Conservation (phyloP, 2,329 filamentous ascomycete genomes). For the Claviceps sp. region DNA sequence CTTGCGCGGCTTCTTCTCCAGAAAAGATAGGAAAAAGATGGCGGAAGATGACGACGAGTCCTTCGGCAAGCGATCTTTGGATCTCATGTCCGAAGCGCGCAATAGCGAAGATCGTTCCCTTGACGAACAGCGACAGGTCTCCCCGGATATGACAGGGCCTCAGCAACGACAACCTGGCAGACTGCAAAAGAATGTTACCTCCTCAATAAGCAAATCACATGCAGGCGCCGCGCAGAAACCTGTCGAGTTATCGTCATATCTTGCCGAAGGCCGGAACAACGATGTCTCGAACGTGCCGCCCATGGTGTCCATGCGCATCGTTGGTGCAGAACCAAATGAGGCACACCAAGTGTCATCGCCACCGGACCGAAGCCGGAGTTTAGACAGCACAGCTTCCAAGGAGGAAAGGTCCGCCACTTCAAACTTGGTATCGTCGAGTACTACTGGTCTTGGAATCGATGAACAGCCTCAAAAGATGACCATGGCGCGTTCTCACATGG, state of each 20-base stretch:
- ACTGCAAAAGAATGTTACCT: slow-evolving; percentile 51
- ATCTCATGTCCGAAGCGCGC: slow-evolving; percentile 30
- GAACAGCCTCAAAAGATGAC: slow-evolving; percentile 36
- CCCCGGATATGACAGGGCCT: slow-evolving; percentile 27
- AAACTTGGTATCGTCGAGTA: slow-evolving; percentile 11
- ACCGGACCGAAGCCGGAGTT: slow-evolving; percentile 14
- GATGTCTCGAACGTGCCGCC: slow-evolving; percentile 43
- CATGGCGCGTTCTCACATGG: slow-evolving; percentile 45
- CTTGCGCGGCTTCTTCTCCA: slow-evolving; percentile 48
- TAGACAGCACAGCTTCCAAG: slow-evolving; percentile 17
- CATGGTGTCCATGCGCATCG: slow-evolving; percentile 39
- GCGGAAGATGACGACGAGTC: slow-evolving; percentile 46
- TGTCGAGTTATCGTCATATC: slow-evolving; percentile 28
- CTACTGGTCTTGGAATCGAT: slow-evolving; percentile 26
- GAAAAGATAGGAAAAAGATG: slow-evolving; percentile 46
- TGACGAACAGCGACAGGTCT: slow-evolving; percentile 26
- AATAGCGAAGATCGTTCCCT: slow-evolving; percentile 29
- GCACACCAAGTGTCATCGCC: slow-evolving; percentile 22
- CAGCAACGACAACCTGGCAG: slow-evolving; percentile 53
- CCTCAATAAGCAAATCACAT: slow-evolving; percentile 26
- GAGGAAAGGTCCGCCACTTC: slow-evolving; percentile 22
- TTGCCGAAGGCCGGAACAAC: slow-evolving; percentile 33
- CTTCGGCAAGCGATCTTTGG: slow-evolving; percentile 49
- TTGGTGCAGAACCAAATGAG: slow-evolving; percentile 39
- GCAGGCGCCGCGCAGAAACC: slow-evolving; percentile 17